Base-by-base conservation (phyloP, 2,329 filamentous ascomycete species). In the Rhynchosporium agropyri region DNA sequence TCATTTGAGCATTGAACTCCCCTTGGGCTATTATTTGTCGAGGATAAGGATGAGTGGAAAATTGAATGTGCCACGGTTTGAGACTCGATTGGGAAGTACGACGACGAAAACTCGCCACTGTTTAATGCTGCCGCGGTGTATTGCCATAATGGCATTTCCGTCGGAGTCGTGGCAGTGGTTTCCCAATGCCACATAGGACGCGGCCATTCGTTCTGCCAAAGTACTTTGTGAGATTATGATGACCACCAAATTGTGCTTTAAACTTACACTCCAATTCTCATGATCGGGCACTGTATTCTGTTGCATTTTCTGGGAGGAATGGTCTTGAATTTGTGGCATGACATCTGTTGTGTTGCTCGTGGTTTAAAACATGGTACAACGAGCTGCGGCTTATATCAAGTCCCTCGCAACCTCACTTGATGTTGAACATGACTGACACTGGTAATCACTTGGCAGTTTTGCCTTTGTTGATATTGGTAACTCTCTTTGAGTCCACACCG, bases 301-400 rank as follows among this genome's bases (percentile, higher is more conserved):
- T 60, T 60, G 58, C 58, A 53, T 60, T 13, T 51, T 51, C 13
- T 45, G 36, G 33, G 46, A 51, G 46, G 31, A 42, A 13, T 45
- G 53, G 9, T 36, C 48, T 20, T 58, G 43, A 20, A 50, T 36
- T 49, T 48, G 43, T 40, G 45, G 28, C 33, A 40, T 58, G n/a
- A 48, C 49, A 54, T 50, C 33, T 46, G 56, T 26, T 40, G 29
- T 36, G 12, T 45, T 40, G 51, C 20, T 48, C 46, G 38, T 20
- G 51, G 58, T 15, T n/a, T 26, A 50, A 42, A 33, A 26, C 26
- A 36, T 51, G 38, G 42, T 36, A 46, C 36, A 26, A 29, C 46
- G 40, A 60, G 46, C 43, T 54, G 51, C 36, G 51, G 51, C 51
- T 54, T 54, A 54, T 54, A 54, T 59, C 46, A 49, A 53, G 58